Percentiles rank a stretch among this genome's conserved stretches.
Evolutionary conservation across 2,329 filamentous ascomycete genomes (phyloP).

Genomic region (Colletotrichum gloeosporioides): DNA sequence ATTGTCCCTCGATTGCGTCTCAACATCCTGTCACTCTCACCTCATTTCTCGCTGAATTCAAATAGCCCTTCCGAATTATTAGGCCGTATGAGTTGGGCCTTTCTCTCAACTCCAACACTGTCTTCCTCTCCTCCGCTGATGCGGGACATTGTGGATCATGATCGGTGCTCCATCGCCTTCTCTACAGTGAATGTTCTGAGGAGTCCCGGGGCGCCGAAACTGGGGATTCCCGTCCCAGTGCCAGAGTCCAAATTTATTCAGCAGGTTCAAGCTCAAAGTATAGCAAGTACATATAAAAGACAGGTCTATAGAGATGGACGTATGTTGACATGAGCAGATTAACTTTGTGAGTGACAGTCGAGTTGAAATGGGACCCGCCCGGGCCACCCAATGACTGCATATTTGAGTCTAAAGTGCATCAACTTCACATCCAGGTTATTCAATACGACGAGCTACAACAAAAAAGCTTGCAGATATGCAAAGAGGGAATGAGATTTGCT

Average conservation of each 20-base stretch:
- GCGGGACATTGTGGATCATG: not conserved
- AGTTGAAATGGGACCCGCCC: not conserved
- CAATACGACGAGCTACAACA: no score
- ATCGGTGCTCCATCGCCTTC: not conserved
- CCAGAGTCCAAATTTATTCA: not conserved
- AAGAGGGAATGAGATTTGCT: no score
- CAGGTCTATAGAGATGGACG: not conserved
- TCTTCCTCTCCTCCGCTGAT: not conserved
- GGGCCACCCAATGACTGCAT: not conserved
- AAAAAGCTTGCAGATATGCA: not conserved
- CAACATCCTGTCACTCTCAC: not conserved
- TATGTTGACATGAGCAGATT: not conserved
- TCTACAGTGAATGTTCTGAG: not conserved
- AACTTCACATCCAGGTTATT: not conserved
- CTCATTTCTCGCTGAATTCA: not conserved
- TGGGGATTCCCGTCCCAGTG: not conserved
- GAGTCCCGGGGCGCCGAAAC: not conserved
- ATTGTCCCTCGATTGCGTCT: not conserved
- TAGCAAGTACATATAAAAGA: not conserved
- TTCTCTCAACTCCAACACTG: not conserved
- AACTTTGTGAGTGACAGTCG: not conserved
- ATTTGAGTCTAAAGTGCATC: not conserved
- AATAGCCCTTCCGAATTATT: not conserved
- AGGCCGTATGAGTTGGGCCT: not conserved
- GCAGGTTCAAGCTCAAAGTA: not conserved